Percentiles rank a stretch among this genome's conserved stretches.
These are phyloP conservation scores for Hirschfeldia incana DNA, from an alignment of 345 rosid genomes.

Conservation along the genomic window DNA sequence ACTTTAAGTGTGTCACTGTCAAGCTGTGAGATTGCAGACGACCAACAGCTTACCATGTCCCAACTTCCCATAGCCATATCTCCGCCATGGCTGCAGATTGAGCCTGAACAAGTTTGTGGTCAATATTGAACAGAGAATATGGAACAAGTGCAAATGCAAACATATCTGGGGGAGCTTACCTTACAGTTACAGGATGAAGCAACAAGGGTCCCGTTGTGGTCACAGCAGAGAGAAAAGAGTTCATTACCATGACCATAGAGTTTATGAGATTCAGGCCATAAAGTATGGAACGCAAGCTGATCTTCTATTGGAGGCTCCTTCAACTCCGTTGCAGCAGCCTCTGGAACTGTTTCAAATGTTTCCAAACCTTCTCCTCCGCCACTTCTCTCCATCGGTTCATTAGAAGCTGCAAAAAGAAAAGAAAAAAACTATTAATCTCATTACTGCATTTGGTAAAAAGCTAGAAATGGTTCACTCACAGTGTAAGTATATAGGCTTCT, in stretches of 20 bases:
- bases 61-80: conserved; percentile 92
- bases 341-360: conserved; percentile 81
- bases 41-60: conserved; percentile 91
- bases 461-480: conserved; percentile 43
- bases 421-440: not conserved
- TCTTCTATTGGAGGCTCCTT: conserved; percentile 92
- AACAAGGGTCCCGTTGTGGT: conserved; percentile 71
- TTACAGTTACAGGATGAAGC: conserved; percentile 78
- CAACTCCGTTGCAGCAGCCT: conserved; percentile 84
- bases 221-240: conserved; percentile 75
- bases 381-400: conserved; percentile 47
- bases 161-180: conserved; percentile 47
- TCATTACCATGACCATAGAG: conserved; percentile 97
- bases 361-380: conserved; percentile 65
- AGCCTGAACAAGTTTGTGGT: conserved; percentile 54
- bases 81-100: conserved; percentile 82
- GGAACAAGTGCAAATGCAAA: not conserved
- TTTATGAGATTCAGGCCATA: conserved; percentile 96
- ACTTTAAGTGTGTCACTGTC: conserved; percentile 89
- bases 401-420: conserved; percentile 52
- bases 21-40: conserved; percentile 88
- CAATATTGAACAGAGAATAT: not conserved
- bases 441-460: not conserved
- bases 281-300: conserved; percentile 82
- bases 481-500: conserved; percentile 82